Base-by-base conservation (phyloP, 192 early-diverging fungal genomes). In the Coemansia sp. region DNA sequence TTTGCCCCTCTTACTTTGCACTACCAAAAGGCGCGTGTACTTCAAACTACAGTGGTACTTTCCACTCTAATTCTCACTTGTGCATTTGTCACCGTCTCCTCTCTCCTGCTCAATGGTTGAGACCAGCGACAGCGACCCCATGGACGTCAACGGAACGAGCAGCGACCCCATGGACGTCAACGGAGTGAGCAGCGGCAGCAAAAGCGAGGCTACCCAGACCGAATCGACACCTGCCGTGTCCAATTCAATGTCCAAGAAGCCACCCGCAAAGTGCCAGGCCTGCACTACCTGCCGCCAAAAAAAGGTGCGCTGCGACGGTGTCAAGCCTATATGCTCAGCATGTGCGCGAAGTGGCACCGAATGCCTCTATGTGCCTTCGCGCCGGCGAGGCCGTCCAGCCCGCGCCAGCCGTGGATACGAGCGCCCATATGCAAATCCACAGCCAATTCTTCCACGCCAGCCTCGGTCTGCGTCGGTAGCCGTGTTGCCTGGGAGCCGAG, bases 261-360 rank as follows among this genome's bases (percentile, higher is more conserved):
- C 59, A 37, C 78, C 72, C 0, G 61, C 60, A 24, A 81, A 81
- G 59, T 82, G 79, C 56, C 79, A 82, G 66, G 82, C 82, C 20
- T 83, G 82, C 64, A 79, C 78, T 12, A 71, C 68, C 52, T 83
- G 82, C 32, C 70, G 82, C 38, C 77, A 73, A 41, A 83, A 83
- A 62, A 83, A 83, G 51, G 74, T 83, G 45, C 65, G 67, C 41
- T 83, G 82, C 52, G 78, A 83, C 55, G 82, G 82, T 45, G 59
- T 47, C 37, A 79, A 75, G 64, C 82, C 82, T 11, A 55, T 47
- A n/a, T 83, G 82, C 52, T 64, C 77, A 11, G 78, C 78, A 11
- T 83, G 82, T 62, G 18, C 62, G 26, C 61, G 72, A 24, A 71
- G 65, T 54, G 62, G 62, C 38, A 41, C 70, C 29, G 74, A 75